Evolutionary conservation across 257 asterid genomes (phyloP), one percentile per base, ranked within the genome.

Genomic region (Capsicum pubescens): DNA sequence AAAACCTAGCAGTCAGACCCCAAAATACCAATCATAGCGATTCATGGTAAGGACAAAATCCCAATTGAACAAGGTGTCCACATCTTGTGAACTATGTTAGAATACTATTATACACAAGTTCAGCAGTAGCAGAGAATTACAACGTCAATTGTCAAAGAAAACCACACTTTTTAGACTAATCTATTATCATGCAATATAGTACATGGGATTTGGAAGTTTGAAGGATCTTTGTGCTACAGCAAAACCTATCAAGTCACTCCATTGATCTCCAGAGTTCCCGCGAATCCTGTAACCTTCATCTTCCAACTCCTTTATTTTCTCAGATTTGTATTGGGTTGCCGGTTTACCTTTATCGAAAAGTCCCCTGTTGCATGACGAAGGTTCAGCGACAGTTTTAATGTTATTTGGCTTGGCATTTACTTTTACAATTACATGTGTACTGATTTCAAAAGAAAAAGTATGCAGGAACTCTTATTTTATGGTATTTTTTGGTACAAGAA

Each of bases 261-360:
- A 95, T 78, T 95, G 98, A 88, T 94, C 98, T 48, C 99, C 98
- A 16, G 96, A 95, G 82, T 84, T 93, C 57, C 99, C 98, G 5
- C 82, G 93, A 79, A 95, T 90, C 17, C 81, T 80, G 91, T 89
- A 95, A 74, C 98, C 98, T 90, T 91, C 97, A 46, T 93, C 93
- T 89, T 88, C 91, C 8, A 94, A 87, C 89, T 93, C 97, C 89
- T 87, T 91, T 82, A 98, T 91, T 90, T 87, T 92, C 95, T 89
- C 5, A 94, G 80, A 95, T 89, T 95, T 95, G 91, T 88, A 95
- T 8, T 90, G 56, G 10, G 91, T 72, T 19, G 98, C 98, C 19
- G 39, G 77, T 85, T 91, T 91, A 9, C 98, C 94, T 17, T 89
- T 74, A 89, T 95, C 98, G 19, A 85, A 70, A 63, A 84, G 86